A percentile compares a stretch with the other conserved stretches of the same genome.
Evolutionary conservation across 176 grass and related monocot species (phyloP).

Genomic region (Bonia amplexicaulis): DNA sequence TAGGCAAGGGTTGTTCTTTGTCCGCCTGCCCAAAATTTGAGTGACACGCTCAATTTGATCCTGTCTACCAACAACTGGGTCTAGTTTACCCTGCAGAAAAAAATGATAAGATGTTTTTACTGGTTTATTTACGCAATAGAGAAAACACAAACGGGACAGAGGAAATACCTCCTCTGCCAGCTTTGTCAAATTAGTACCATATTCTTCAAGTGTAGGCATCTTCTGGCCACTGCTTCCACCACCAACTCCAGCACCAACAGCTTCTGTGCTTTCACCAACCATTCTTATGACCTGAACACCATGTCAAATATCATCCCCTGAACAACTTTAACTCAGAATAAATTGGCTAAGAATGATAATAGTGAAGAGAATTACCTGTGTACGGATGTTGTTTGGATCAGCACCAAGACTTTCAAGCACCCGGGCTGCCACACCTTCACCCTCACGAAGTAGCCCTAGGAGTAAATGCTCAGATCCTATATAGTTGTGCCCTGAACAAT

Average conservation of each 20-base stretch:
- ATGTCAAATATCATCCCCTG: conserved; percentile 5
- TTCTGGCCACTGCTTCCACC: conserved; percentile 90
- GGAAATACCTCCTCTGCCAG: conserved; percentile 85
- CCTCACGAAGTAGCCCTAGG: conserved; percentile 83
- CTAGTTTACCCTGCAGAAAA: conserved; percentile 82
- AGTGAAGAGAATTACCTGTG: conserved; percentile 52
- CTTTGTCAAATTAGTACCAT: conserved; percentile 98
- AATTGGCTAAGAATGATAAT: not conserved
- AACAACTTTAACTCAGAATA: not conserved
- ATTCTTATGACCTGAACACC: conserved; percentile 86
- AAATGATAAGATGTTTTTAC: not conserved
- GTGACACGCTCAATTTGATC: conserved; percentile 93
- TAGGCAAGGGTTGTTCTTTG: conserved; percentile 96
- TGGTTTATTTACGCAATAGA: not conserved
- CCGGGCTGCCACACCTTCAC: conserved; percentile 86
- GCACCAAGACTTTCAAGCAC: conserved; percentile 93
- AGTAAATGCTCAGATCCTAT: conserved; percentile 95
- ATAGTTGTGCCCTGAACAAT: conserved; percentile 83
- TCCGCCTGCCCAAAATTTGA: conserved; percentile 89
- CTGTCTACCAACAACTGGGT: conserved; percentile 86
- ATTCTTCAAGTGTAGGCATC: conserved; percentile 98
- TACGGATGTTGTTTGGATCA: conserved; percentile 88
- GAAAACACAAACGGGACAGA: not conserved
- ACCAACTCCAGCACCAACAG: conserved; percentile 85
- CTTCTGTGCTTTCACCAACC: conserved; percentile 96